Conservation (phyloP, 345 rosid species). For the Euphorbia peplus region DNA sequence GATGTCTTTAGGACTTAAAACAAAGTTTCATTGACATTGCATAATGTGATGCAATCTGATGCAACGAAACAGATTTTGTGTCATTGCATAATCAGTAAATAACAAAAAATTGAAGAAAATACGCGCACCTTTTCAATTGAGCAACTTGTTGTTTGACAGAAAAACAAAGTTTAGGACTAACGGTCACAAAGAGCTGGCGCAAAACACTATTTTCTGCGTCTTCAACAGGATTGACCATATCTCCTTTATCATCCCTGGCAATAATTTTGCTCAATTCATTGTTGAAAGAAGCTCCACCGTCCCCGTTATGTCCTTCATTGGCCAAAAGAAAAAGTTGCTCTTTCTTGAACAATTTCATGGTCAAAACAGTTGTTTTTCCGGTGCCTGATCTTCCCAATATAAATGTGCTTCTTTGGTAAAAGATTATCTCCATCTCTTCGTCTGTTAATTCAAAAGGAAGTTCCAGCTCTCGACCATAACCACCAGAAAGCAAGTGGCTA, state of each 20-base stretch:
- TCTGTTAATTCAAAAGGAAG: constrained; percentile 55
- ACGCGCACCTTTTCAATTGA: constrained; percentile 37
- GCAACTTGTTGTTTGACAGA: constrained; percentile 45
- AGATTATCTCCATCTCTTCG: constrained; percentile 39
- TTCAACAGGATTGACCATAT: neutral
- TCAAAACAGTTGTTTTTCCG: constrained; percentile 55
- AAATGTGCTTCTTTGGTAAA: constrained; percentile 39
- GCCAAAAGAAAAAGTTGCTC: constrained; percentile 35
- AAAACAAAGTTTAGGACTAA: constrained; percentile 44
- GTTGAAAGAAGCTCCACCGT: neutral
- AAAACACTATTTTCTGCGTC: constrained; percentile 17
- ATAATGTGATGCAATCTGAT: neutral
- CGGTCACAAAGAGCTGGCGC: constrained; percentile 56
- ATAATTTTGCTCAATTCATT: neutral
- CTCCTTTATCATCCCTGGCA: constrained; percentile 20
- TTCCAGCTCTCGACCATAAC: constrained; percentile 37
- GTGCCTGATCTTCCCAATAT: constrained; percentile 57
- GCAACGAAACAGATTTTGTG: too few relatives aligned
- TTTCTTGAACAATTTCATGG: constrained; percentile 40
- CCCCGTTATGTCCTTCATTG: constrained; percentile 16
- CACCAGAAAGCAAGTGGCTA: constrained; percentile 38
- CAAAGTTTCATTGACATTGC: constrained; percentile 43
- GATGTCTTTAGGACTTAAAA: too few relatives aligned
- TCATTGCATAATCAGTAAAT: too few relatives aligned
- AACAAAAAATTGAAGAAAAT: neutral